These are phyloP conservation scores for Solanum hybrid DNA, from an alignment of 305 asterid genomes.

Conservation along the genomic window DNA sequence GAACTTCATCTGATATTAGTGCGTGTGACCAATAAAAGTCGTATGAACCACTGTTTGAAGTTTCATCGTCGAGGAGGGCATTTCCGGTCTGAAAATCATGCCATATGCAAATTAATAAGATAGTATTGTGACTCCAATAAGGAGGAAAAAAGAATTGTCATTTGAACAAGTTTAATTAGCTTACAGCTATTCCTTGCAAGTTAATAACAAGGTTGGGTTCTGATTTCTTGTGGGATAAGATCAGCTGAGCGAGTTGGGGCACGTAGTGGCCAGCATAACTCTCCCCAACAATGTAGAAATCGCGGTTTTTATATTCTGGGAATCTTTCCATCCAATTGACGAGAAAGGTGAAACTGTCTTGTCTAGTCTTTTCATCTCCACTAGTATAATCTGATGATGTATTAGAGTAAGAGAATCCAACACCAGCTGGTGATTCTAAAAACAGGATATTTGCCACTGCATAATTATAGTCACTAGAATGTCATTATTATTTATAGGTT, in stretches of 20 bases:
- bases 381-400: conserved; percentile 32
- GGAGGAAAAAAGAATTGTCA: background rate
- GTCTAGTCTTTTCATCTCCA: conserved; percentile 36
- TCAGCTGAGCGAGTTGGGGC: conserved; percentile 53
- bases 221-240: conserved; percentile 41
- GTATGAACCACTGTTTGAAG: conserved; percentile 21
- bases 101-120: background rate
- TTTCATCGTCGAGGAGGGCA: conserved; percentile 38
- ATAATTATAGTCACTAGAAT: background rate
- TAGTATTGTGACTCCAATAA: background rate
- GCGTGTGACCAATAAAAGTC: conserved; percentile 62
- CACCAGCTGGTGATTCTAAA: conserved; percentile 70
- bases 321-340: conserved; percentile 61
- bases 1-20: conserved; percentile 43
- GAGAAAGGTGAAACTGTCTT: conserved; percentile 40
- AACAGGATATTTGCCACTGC: conserved; percentile 55
- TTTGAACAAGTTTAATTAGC: background rate
- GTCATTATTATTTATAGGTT: background rate
- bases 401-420: conserved; percentile 63
- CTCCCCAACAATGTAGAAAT: conserved; percentile 56
- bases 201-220: conserved; percentile 37
- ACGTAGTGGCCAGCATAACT: conserved; percentile 60
- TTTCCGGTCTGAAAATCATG: conserved; percentile 48
- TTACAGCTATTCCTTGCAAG: conserved; percentile 53
- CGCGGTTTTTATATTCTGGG: conserved; percentile 52